Conservation (phyloP, 768 basidiomycete genomes). For the Termitomyces sp. region DNA sequence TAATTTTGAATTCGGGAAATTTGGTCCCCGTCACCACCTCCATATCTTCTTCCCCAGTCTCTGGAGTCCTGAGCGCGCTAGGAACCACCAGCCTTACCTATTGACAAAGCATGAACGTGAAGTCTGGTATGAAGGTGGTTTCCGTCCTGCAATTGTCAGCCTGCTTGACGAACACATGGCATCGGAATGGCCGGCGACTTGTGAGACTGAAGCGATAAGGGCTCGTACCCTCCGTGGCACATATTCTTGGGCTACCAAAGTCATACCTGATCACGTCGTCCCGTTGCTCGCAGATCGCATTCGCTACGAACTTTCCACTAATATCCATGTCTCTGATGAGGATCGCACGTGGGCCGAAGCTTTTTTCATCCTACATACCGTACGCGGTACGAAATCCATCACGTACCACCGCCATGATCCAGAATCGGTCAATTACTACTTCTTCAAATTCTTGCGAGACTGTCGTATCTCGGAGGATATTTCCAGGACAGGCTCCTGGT, state of each 20-base stretch:
- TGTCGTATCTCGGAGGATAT: too few relatives aligned
- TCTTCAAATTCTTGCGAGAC: too few relatives aligned
- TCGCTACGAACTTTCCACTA: neutral
- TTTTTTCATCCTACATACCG: conserved; percentile 10
- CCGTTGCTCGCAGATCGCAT: too few relatives aligned
- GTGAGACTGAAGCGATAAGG: conserved; percentile 15
- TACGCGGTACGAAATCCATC: too few relatives aligned
- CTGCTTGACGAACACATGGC: neutral
- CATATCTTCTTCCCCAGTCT: conserved; percentile 22
- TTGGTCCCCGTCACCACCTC: conserved; percentile 12
- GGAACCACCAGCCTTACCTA: neutral
- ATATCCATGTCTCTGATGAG: neutral
- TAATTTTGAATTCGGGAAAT: conserved; percentile 7
- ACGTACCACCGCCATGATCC: too few relatives aligned
- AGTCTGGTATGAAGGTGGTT: conserved; percentile 17
- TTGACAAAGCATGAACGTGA: conserved; percentile 7
- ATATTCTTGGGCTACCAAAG: conserved; percentile 13
- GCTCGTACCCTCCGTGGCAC: conserved; percentile 14
- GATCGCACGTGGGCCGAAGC: too few relatives aligned
- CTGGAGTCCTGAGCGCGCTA: conserved; percentile 2
- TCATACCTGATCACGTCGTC: conserved; percentile 2
- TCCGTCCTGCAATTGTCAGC: conserved; percentile 17
- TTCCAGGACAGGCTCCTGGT: too few relatives aligned
- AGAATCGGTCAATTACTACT: too few relatives aligned
- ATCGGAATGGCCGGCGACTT: conserved; percentile 21